Conservation (phyloP, 2,329 filamentous ascomycete species). For the Aulographum hederae region DNA sequence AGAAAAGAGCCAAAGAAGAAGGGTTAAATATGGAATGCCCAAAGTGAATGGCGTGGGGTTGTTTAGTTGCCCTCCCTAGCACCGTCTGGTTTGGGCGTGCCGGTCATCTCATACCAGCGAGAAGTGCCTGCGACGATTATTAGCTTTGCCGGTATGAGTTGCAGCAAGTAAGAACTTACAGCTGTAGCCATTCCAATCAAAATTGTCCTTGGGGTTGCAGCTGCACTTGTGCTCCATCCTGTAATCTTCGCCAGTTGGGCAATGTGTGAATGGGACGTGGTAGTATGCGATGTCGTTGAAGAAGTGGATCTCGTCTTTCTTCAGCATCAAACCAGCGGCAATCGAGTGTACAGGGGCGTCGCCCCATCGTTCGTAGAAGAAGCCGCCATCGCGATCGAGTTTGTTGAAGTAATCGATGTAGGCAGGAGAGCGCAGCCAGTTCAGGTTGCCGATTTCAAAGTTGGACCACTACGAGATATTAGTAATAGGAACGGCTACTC, state of each 20-base stretch:
- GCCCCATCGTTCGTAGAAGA: slow-evolving; percentile 98
- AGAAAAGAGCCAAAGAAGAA: too few species aligned
- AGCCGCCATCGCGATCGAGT: slow-evolving; percentile 80
- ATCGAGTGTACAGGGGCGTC: slow-evolving; percentile 98
- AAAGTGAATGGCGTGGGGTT: too few species aligned
- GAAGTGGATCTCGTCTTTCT: slow-evolving; percentile 92
- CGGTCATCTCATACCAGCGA: slow-evolving; percentile 69
- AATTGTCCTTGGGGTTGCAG: slow-evolving; percentile 92
- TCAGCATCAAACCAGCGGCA: slow-evolving; percentile 67
- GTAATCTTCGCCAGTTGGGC: slow-evolving; percentile 74
- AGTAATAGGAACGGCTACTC: background rate
- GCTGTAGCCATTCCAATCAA: slow-evolving; percentile 98
- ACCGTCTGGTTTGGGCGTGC: slow-evolving; percentile 65
- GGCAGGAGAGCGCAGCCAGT: slow-evolving; percentile 78
- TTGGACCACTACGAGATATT: slow-evolving; percentile 68
- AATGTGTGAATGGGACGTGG: slow-evolving; percentile 95
- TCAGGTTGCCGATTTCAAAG: slow-evolving; percentile 87
- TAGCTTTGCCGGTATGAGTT: background rate
- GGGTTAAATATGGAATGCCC: too few species aligned
- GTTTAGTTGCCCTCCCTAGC: slow-evolving; percentile 49
- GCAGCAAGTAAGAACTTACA: slow-evolving; percentile 40
- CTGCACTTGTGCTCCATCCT: slow-evolving; percentile 76
- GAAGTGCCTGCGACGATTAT: slow-evolving; percentile 45
- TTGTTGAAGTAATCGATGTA: slow-evolving; percentile 84
- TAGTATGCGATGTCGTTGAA: slow-evolving; percentile 99